Conservation (phyloP, 2,329 filamentous ascomycete species). For the Apiospora koreana region DNA sequence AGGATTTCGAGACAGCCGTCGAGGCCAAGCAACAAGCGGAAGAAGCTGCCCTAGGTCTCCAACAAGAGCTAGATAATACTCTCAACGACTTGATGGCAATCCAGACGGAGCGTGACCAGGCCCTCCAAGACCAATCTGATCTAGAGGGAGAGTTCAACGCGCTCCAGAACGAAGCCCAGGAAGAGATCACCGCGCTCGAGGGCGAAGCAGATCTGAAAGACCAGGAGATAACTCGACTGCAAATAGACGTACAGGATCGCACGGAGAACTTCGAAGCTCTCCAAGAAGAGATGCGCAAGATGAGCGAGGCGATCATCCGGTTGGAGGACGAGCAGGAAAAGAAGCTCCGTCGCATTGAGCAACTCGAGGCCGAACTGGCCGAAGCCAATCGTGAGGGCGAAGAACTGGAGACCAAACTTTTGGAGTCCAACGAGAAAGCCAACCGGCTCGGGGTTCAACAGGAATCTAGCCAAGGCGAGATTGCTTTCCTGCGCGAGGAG, state of each 20-base stretch:
- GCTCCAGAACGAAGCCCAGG: conserved; percentile 63
- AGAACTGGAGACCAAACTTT: conserved; percentile 78
- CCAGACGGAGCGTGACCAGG: conserved; percentile 84
- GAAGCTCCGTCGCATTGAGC: conserved; percentile 76
- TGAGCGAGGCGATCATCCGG: conserved; percentile 82
- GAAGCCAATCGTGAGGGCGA: conserved; percentile 88
- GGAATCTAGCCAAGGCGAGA: conserved; percentile 89
- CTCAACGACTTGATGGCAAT: conserved; percentile 79
- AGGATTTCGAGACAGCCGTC: conserved; percentile 76
- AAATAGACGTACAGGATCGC: conserved; percentile 71
- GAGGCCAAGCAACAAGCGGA: conserved; percentile 63
- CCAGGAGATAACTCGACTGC: conserved; percentile 68
- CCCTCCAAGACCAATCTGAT: conserved; percentile 64
- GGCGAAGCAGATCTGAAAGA: conserved; percentile 72
- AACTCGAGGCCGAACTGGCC: conserved; percentile 78
- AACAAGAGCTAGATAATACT: conserved; percentile 78
- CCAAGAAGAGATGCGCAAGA: conserved; percentile 89
- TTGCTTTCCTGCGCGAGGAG: conserved; percentile 92
- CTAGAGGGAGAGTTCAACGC: conserved; percentile 63
- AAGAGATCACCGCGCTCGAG: conserved; percentile 67
- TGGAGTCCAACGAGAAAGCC: conserved; percentile 84
- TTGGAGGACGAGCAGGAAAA: conserved; percentile 87
- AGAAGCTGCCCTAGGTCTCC: conserved; percentile 60
- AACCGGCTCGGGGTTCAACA: conserved; percentile 87
- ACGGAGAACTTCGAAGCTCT: conserved; percentile 89